Conservation (phyloP, 768 basidiomycete species). For the Collybia nuda region DNA sequence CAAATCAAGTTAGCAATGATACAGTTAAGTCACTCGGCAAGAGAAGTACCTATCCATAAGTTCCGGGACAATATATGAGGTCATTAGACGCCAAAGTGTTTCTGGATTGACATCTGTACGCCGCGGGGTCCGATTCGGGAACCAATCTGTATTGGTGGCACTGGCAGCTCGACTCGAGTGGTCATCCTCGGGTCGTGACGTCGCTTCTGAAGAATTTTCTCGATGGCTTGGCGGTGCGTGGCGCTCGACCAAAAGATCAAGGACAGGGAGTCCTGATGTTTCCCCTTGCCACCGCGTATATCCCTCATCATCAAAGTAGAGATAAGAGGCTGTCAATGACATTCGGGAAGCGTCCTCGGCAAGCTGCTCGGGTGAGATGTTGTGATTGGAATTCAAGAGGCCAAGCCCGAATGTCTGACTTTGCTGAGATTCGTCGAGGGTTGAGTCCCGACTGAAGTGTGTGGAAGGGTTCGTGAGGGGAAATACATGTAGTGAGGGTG, state of each 20-base stretch:
- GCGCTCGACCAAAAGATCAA: constrained; percentile 79
- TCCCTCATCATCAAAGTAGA: constrained; percentile 87
- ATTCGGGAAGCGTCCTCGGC: constrained; percentile 61
- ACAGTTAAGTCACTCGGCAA: constrained; percentile 14
- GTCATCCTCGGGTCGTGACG: constrained; percentile 21
- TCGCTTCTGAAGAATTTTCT: constrained; percentile 13
- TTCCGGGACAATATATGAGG: constrained; percentile 83
- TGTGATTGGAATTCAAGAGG: constrained; percentile 34
- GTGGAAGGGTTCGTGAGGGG: constrained; percentile 81
- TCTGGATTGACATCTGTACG: constrained; percentile 85
- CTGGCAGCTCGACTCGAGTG: constrained; percentile 28
- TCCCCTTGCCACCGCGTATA: constrained; percentile 91
- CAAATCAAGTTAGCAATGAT: constrained; percentile 4
- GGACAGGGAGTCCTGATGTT: constrained; percentile 86
- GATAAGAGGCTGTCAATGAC: constrained; percentile 74
- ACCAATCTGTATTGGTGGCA: constrained; percentile 59
- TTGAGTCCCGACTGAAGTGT: constrained; percentile 56
- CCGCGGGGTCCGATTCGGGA: constrained; percentile 77
- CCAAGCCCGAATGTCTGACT: constrained; percentile 33
- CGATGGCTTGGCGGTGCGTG: constrained; percentile 40
- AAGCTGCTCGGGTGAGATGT: constrained; percentile 41
- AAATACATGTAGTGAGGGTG: constrained; percentile 74
- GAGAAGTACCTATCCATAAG: constrained; percentile 83
- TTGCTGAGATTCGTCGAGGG: constrained; percentile 43
- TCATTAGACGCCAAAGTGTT: constrained; percentile 83